phyloP scores from a whole-genome alignment of 768 basidiomycete genomes.

The Cyclocybe cylindracea region DNA sequence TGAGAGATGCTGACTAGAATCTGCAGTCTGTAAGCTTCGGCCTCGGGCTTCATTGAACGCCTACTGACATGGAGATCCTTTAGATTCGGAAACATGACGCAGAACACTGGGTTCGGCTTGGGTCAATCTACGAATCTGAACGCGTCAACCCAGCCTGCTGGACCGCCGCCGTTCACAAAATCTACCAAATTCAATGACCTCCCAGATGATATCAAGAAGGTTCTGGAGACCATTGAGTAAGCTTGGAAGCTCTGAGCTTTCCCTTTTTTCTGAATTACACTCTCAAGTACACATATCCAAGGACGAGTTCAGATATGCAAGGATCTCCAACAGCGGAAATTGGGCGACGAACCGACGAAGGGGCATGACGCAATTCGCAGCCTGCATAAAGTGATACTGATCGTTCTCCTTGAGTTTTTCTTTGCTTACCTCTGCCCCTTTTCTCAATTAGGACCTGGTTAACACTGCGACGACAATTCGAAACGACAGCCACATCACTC shows the following conservation, averaged over 20 bases:
- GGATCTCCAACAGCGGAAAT: slow-evolving; percentile 72
- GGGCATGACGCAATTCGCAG: slow-evolving; percentile 68
- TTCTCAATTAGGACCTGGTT: slow-evolving; percentile 57
- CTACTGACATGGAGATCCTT: too few relatives aligned
- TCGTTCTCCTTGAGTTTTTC: background rate
- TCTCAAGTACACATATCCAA: slow-evolving; percentile 64
- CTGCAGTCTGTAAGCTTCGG: background rate
- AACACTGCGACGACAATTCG: slow-evolving; percentile 62
- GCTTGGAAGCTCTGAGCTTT: slow-evolving; percentile 17
- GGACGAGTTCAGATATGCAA: slow-evolving; percentile 80
- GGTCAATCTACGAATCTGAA: background rate
- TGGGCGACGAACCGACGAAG: slow-evolving; percentile 74
- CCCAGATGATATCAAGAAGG: slow-evolving; percentile 65
- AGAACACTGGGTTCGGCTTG: background rate
- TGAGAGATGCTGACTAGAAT: background rate
- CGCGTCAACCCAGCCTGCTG: slow-evolving; percentile 20
- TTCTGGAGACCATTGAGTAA: slow-evolving; percentile 73
- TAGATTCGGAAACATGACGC: background rate
- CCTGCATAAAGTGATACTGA: slow-evolving; percentile 60
- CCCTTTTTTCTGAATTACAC: slow-evolving; percentile 8
- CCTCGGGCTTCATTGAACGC: background rate
- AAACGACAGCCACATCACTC: slow-evolving; percentile 64
- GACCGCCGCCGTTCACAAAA: slow-evolving; percentile 46
- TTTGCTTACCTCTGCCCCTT: slow-evolving; percentile 2
- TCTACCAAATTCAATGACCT: slow-evolving; percentile 83